A percentile compares a stretch with the other conserved stretches of the same genome.
Evolutionary conservation across 179 eudicot species (phyloP).

Genomic region (Nepenthes alata): DNA sequence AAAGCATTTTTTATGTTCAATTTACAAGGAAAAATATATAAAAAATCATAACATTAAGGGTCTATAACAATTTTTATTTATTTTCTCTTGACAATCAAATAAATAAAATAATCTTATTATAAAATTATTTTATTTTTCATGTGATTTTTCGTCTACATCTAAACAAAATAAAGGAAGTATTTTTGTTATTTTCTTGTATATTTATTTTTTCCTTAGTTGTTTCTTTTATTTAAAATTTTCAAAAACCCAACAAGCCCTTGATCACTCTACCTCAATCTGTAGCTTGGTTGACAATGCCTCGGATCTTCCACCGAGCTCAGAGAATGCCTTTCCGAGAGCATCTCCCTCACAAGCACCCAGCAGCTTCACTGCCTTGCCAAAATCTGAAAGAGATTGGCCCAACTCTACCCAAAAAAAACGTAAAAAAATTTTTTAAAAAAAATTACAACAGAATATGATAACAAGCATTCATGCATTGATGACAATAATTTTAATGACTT

Average conservation of each 20-base stretch:
- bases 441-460: constrained; percentile 2
- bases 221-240: no score
- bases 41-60: no score
- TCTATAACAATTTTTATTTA: no score
- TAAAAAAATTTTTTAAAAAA: not conserved
- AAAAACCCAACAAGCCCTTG: no score
- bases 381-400: constrained; percentile 80
- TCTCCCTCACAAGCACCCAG: constrained; percentile 81
- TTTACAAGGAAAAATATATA: not conserved
- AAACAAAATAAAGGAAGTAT: no score
- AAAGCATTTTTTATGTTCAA: no score
- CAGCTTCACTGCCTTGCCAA: constrained; percentile 88
- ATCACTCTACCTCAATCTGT: constrained; percentile 58
- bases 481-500: not conserved
- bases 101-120: no score
- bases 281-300: constrained; percentile 70
- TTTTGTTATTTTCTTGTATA: no score
- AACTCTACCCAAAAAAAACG: constrained; percentile 38
- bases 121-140: no score
- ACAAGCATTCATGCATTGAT: not conserved
- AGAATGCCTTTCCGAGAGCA: constrained; percentile 82
- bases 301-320: constrained; percentile 86
- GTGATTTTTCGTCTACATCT: no score
- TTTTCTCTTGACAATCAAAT: no score
- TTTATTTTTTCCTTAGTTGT: no score